A percentile compares a stretch with the other conserved stretches of the same genome.
These are phyloP conservation scores for Kwoniella europaea DNA, from an alignment of 768 basidiomycete species.

Conservation along the genomic window DNA sequence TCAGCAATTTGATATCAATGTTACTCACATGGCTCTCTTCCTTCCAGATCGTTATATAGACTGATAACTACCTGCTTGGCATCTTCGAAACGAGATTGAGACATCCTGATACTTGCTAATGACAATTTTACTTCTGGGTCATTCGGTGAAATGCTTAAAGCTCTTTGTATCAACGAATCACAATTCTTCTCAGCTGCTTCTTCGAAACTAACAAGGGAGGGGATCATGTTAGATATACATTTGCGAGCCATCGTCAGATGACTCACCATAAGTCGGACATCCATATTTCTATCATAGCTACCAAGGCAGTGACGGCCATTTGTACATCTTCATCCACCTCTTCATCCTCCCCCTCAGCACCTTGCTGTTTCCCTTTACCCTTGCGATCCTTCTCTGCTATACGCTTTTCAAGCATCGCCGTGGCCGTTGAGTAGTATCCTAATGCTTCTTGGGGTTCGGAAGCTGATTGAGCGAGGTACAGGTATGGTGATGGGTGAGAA, in stretches of 20 bases:
- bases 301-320: conserved; percentile 76
- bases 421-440: conserved; percentile 68
- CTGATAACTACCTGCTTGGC: conserved; percentile 72
- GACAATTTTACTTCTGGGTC: conserved; percentile 80
- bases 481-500: conserved; percentile 69
- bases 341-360: conserved; percentile 55
- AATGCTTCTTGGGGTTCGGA: conserved; percentile 76
- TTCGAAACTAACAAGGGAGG: conserved; percentile 67
- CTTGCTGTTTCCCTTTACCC: conserved; percentile 65
- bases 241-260: not conserved
- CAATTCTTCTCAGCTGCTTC: conserved; percentile 80
- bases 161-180: conserved; percentile 74
- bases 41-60: conserved; percentile 73
- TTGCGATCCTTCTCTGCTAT: conserved; percentile 66
- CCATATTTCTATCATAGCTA: conserved; percentile 94
- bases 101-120: conserved; percentile 84
- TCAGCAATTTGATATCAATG: no score
- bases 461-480: conserved; percentile 86
- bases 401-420: conserved; percentile 61
- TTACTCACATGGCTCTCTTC: conserved; percentile 65
- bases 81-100: conserved; percentile 81
- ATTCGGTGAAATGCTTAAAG: conserved; percentile 72
- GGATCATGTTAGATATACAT: not conserved
- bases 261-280: conserved; percentile 92
- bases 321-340: conserved; percentile 64